A percentile compares a stretch with the other conserved stretches of the same genome.
These are phyloP conservation scores for Pyrrhoderma noxium DNA, from an alignment of 1,284 basidiomycete genomes.

Conservation along the genomic window DNA sequence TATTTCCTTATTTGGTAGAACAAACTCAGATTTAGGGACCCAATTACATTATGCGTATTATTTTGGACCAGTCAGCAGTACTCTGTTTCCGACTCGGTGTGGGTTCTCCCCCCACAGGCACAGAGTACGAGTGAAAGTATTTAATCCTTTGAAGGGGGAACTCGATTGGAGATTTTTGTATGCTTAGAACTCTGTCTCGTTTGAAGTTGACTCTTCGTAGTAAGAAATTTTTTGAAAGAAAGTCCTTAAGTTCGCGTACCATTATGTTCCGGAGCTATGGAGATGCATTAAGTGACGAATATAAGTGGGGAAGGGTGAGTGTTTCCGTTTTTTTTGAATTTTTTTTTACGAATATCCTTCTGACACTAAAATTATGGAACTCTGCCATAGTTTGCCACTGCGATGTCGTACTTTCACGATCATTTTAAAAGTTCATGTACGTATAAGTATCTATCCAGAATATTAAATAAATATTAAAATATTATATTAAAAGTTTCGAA, in stretches of 20 bases:
- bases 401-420: slow-evolving; percentile 15
- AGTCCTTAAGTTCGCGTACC: background rate
- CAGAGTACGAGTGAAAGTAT: too few species aligned
- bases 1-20: too few species aligned
- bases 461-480: too few species aligned
- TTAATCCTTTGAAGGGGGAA: too few species aligned
- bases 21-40: too few species aligned
- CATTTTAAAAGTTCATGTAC: slow-evolving; percentile 17
- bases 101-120: too few species aligned
- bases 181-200: background rate
- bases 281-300: slow-evolving; percentile 4
- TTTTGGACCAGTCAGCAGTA: background rate
- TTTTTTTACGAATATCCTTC: background rate
- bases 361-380: too few species aligned
- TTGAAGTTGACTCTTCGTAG: background rate
- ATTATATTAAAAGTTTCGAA: slow-evolving; percentile 3
- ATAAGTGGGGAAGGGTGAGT: slow-evolving; percentile 14
- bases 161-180: too few species aligned
- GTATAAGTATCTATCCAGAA: background rate
- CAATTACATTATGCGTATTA: too few species aligned
- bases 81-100: background rate
- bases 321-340: background rate
- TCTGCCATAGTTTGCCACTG: slow-evolving; percentile 7
- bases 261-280: background rate
- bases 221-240: background rate